Conservation (phyloP, 2,329 filamentous ascomycete species). For the Trichoderma cornu-damae region DNA sequence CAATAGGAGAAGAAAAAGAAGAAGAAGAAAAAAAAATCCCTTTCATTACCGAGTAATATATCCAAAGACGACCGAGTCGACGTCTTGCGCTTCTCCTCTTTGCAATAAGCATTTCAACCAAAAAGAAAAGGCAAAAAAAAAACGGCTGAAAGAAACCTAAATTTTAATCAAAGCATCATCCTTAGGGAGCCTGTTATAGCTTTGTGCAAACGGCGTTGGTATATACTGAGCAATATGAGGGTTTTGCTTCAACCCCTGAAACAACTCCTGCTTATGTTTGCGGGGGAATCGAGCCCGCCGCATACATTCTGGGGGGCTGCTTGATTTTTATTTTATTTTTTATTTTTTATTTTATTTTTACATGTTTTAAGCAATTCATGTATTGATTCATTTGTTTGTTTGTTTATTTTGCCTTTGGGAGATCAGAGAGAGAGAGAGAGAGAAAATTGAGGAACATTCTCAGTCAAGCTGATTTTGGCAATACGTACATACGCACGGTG, state of each 20-base stretch:
- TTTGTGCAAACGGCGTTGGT: not conserved
- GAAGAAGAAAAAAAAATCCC: no score
- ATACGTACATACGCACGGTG: no score
- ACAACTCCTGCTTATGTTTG: conserved; percentile 8
- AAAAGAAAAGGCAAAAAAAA: no score
- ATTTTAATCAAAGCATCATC: not conserved
- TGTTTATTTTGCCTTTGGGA: no score
- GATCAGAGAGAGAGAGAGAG: no score
- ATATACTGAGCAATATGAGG: not conserved
- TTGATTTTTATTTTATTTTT: not conserved
- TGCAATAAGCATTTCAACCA: not conserved
- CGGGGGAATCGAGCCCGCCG: not conserved
- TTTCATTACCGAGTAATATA: no score
- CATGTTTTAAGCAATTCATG: no score
- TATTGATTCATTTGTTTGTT: no score
- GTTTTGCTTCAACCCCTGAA: conserved; percentile 7
- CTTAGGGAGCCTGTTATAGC: not conserved
- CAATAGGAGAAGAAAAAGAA: not conserved
- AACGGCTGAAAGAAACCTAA: no score
- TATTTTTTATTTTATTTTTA: no score
- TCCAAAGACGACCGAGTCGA: no score
- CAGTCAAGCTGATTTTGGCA: not conserved
- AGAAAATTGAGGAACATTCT: not conserved
- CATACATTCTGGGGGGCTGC: not conserved
- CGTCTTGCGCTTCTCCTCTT: not conserved